A percentile compares a stretch with the other conserved stretches of the same genome.
Conservation (phyloP, 306 rosid species). For the Ziziphus jujuba region DNA sequence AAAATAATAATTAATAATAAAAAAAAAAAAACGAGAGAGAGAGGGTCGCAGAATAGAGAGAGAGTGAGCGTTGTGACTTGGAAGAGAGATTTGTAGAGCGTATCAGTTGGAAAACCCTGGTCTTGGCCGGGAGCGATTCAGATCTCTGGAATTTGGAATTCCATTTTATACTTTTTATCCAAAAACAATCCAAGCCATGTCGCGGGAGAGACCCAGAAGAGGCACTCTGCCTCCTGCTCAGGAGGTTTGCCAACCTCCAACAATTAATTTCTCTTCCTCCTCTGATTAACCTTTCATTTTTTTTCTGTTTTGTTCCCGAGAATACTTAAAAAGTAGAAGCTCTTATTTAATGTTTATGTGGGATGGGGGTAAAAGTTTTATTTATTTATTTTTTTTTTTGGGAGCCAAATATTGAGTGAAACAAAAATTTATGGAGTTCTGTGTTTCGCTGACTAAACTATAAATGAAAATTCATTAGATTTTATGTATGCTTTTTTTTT, state of each 20-base stretch:
- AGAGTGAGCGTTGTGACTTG: no score
- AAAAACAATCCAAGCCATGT: slow-evolving; percentile 44
- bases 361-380: neutral
- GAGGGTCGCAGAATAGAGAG: no score
- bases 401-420: no score
- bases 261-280: no score
- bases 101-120: neutral
- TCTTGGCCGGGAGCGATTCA: neutral
- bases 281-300: neutral
- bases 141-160: slow-evolving; percentile 19
- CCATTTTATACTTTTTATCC: neutral
- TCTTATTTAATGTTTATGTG: no score
- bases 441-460: neutral
- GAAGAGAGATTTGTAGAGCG: neutral
- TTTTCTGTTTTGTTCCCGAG: slow-evolving; percentile 10
- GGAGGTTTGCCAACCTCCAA: slow-evolving; percentile 48
- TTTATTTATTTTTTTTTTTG: no score
- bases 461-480: neutral
- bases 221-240: slow-evolving; percentile 74
- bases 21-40: no score
- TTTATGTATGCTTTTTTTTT: no score
- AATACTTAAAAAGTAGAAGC: no score
- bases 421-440: neutral
- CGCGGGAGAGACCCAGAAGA: slow-evolving; percentile 66
- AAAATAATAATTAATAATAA: no score